Evolutionary conservation across 2,329 filamentous ascomycete genomes (phyloP).

Genomic region (Xylaria sp.): DNA sequence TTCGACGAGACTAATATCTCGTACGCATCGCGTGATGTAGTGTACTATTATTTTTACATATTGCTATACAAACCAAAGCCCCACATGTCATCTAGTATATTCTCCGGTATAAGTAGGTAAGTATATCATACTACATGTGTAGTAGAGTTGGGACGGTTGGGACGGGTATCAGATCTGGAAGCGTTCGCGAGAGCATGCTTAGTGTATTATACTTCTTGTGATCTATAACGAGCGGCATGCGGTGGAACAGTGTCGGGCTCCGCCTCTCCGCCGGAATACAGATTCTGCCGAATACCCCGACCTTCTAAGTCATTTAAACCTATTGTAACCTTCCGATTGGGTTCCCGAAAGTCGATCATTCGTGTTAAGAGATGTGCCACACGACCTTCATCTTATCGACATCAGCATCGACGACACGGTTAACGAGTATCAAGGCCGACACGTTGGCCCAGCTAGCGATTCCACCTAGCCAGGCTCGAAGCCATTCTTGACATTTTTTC

Average conservation of each 20-base stretch:
- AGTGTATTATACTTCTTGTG: neutral
- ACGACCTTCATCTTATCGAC: neutral
- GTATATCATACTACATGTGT: neutral
- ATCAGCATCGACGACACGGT: neutral
- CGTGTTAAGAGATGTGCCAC: neutral
- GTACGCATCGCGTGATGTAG: slow-evolving; percentile 3
- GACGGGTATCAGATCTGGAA: neutral
- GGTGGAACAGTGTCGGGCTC: neutral
- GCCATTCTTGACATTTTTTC: neutral
- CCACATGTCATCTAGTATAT: neutral
- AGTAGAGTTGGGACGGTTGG: neutral
- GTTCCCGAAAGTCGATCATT: neutral
- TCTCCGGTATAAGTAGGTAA: neutral
- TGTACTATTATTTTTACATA: neutral
- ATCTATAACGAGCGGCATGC: neutral
- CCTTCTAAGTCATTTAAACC: neutral
- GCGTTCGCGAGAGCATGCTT: neutral
- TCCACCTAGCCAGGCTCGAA: neutral
- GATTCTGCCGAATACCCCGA: neutral
- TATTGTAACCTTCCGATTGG: neutral
- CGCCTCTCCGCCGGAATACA: neutral
- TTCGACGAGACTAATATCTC: neutral
- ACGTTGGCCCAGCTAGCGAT: neutral
- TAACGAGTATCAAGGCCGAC: neutral
- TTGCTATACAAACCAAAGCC: neutral